Conservation (phyloP, 257 asterid species). For the Capsicum chinense region DNA sequence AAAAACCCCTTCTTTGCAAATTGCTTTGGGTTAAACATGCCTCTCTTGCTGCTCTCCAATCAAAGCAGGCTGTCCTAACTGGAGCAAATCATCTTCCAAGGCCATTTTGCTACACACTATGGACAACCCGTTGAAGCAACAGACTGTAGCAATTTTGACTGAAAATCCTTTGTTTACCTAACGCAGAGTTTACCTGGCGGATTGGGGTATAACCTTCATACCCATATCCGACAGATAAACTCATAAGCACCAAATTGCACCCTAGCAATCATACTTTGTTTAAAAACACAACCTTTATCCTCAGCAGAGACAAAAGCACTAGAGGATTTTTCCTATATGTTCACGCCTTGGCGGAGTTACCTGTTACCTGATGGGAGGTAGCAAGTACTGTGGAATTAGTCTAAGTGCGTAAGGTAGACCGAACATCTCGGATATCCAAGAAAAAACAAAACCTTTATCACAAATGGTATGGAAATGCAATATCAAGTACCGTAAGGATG, state of each 20-base stretch:
- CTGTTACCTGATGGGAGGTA: background rate
- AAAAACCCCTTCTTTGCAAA: background rate
- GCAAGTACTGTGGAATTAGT: too few species aligned
- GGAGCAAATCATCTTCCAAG: background rate
- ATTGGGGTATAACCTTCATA: too few species aligned
- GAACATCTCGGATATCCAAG: too few species aligned
- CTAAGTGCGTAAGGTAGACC: too few species aligned
- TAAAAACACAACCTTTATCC: background rate
- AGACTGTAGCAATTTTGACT: background rate
- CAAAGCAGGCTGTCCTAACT: background rate
- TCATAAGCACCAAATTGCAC: background rate
- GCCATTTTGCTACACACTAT: background rate
- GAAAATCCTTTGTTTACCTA: background rate
- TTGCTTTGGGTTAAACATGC: slow-evolving; percentile 10
- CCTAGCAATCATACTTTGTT: background rate
- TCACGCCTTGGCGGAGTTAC: background rate
- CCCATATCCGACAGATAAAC: background rate
- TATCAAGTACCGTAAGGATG: background rate
- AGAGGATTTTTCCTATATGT: slow-evolving; percentile 6
- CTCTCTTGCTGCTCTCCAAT: background rate
- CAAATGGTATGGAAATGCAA: too few species aligned
- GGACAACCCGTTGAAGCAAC: background rate
- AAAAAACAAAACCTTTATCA: too few species aligned
- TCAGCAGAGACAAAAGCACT: background rate
- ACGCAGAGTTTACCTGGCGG: too few species aligned